These are phyloP conservation scores for Begonia loranthoides DNA, from an alignment of 306 rosid genomes.

Conservation along the genomic window DNA sequence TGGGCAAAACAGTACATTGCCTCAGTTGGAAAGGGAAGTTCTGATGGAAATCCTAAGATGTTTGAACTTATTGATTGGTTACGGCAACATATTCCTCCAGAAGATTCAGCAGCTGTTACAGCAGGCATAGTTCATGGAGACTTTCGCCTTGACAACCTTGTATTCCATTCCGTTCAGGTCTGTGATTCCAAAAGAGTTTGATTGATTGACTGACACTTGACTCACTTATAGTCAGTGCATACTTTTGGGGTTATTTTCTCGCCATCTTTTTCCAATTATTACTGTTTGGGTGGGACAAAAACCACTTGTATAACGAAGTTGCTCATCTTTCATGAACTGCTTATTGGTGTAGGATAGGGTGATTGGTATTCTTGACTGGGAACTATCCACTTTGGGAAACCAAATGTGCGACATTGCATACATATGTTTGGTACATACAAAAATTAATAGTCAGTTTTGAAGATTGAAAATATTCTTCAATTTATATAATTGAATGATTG, in stretches of 20 bases:
- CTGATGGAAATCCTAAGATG: conserved; percentile 79
- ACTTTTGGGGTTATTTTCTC: too few species aligned
- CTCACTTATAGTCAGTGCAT: too few species aligned
- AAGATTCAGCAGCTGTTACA: conserved; percentile 65
- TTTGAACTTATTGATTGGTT: conserved; percentile 70
- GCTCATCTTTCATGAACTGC: background rate
- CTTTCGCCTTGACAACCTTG: conserved; percentile 85
- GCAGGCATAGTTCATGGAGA: conserved; percentile 95
- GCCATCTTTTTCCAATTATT: too few species aligned
- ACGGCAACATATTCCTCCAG: conserved; percentile 48
- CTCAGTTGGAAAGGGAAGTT: conserved; percentile 68
- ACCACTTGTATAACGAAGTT: too few species aligned
- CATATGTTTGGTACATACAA: conserved; percentile 48
- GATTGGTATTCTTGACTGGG: conserved; percentile 95
- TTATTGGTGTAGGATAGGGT: conserved; percentile 76
- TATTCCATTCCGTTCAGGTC: conserved; percentile 87
- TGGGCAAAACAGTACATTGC: conserved; percentile 85
- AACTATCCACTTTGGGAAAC: conserved; percentile 87
- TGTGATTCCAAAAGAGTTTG: conserved; percentile 8
- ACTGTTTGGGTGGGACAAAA: too few species aligned
- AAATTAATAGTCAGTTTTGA: background rate
- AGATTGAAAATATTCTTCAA: too few species aligned
- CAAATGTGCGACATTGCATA: conserved; percentile 95
- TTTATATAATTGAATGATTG: too few species aligned
- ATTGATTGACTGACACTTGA: background rate